These are phyloP conservation scores for Chaetomium tenue DNA, from an alignment of 495 filamentous ascomycete species.

Conservation along the genomic window DNA sequence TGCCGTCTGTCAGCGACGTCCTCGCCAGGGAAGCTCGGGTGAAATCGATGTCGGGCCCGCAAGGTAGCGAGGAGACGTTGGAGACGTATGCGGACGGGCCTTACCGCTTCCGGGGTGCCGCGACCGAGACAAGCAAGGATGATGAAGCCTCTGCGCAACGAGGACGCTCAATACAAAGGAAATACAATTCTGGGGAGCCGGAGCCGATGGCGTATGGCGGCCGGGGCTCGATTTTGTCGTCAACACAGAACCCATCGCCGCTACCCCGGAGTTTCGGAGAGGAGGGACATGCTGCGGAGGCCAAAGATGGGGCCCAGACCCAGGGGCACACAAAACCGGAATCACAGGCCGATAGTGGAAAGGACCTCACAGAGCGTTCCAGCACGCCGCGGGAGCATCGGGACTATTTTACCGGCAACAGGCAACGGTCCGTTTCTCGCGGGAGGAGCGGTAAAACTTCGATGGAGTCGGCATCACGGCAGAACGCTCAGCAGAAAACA, in stretches of 20 bases:
- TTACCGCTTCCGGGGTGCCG: background rate
- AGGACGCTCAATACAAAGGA: background rate
- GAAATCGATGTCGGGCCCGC: background rate
- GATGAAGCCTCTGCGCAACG: background rate
- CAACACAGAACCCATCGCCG: background rate
- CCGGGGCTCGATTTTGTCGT: background rate
- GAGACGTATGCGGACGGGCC: constrained; percentile 5
- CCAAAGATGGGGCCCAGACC: background rate
- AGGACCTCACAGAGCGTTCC: constrained; percentile 25
- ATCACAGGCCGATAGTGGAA: constrained; percentile 24
- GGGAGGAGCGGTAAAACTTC: background rate
- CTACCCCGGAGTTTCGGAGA: background rate
- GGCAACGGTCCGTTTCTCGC: constrained; percentile 1
- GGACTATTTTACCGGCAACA: background rate
- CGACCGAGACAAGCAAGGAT: background rate
- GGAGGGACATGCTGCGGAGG: background rate
- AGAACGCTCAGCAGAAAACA: background rate
- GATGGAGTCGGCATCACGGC: background rate
- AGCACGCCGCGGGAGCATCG: constrained; percentile 14
- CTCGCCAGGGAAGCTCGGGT: constrained; percentile 21
- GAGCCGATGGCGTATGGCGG: background rate
- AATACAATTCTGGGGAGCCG: background rate
- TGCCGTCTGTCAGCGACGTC: constrained; percentile 31
- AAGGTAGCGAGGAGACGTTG: constrained; percentile 6
- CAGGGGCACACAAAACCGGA: constrained; percentile 19